Conservation (phyloP, 129 eudicot species). For the Artemisia annua region DNA sequence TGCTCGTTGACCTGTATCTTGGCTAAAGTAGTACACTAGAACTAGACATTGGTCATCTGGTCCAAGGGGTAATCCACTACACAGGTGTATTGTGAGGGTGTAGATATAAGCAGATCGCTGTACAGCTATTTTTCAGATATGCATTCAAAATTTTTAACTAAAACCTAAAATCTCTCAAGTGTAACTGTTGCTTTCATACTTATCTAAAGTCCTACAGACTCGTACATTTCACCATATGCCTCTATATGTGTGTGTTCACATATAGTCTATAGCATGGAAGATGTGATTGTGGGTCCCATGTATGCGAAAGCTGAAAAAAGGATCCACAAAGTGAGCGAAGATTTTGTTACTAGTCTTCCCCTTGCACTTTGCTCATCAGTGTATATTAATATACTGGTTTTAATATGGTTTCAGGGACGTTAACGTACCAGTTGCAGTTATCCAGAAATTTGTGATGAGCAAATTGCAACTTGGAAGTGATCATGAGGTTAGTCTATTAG, state of each 20-base stretch:
- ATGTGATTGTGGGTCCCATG: constrained; percentile 16
- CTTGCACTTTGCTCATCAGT: constrained; percentile 7
- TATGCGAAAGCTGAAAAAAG: neutral
- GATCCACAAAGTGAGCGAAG: neutral
- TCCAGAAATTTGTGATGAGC: constrained; percentile 69
- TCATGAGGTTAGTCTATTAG: constrained; percentile 56
- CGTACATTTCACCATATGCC: constrained; percentile 11
- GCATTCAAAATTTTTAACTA: neutral
- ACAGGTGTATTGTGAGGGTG: neutral
- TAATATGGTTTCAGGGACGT: constrained; percentile 66
- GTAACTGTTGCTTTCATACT: constrained; percentile 13
- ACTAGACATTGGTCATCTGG: neutral
- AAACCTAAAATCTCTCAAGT: neutral
- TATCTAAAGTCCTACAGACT: neutral
- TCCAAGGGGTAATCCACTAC: neutral
- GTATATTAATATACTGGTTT: constrained; percentile 16
- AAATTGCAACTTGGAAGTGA: constrained; percentile 76
- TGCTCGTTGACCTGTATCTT: neutral
- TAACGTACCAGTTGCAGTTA: constrained; percentile 59
- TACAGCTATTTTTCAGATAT: neutral
- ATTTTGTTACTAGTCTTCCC: too few relatives aligned
- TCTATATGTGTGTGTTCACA: neutral
- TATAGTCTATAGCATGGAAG: neutral
- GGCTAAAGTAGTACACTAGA: neutral
- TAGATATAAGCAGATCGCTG: neutral